phyloP scores from a whole-genome alignment of 2,329 filamentous ascomycete genomes.

The Fusarium neocosmosporiellum region DNA sequence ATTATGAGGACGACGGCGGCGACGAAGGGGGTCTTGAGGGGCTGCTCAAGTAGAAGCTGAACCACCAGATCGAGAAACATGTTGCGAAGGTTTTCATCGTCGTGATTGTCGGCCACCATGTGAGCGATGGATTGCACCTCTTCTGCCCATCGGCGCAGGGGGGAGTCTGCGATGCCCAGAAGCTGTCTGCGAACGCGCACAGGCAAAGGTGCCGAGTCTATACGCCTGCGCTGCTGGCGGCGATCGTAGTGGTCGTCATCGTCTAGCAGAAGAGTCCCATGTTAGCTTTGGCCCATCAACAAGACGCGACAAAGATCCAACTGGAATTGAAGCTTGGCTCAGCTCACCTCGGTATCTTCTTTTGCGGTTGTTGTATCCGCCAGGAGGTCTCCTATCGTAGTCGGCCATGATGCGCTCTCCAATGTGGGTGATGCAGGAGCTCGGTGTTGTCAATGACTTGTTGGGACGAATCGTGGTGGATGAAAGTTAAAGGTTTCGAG shows the following conservation, averaged over 20 bases:
- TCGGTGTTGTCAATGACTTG: constrained; percentile 20
- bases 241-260: constrained; percentile 85
- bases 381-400: constrained; percentile 65
- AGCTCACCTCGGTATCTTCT: constrained; percentile 79
- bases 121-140: constrained; percentile 81
- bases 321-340: constrained; percentile 39
- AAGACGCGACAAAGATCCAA: constrained; percentile 16
- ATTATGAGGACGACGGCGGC: constrained; percentile 84
- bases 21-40: constrained; percentile 96
- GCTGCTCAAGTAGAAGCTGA: constrained; percentile 88
- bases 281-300: constrained; percentile 35
- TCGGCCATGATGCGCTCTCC: constrained; percentile 60
- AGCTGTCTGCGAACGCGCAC: constrained; percentile 82
- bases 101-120: constrained; percentile 82
- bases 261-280: constrained; percentile 42
- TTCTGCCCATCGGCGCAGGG: constrained; percentile 81
- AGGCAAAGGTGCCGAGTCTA: constrained; percentile 75
- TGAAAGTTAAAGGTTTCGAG: constrained; percentile 21
- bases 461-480: not conserved
- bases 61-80: constrained; percentile 79
- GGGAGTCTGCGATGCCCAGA: constrained; percentile 83
- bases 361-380: constrained; percentile 75
- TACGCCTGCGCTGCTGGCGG: constrained; percentile 77
- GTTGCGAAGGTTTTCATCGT: constrained; percentile 81
- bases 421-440: constrained; percentile 4